Evolutionary conservation across 441 rosid genomes (phyloP).

Genomic region (Breynia disticha): DNA sequence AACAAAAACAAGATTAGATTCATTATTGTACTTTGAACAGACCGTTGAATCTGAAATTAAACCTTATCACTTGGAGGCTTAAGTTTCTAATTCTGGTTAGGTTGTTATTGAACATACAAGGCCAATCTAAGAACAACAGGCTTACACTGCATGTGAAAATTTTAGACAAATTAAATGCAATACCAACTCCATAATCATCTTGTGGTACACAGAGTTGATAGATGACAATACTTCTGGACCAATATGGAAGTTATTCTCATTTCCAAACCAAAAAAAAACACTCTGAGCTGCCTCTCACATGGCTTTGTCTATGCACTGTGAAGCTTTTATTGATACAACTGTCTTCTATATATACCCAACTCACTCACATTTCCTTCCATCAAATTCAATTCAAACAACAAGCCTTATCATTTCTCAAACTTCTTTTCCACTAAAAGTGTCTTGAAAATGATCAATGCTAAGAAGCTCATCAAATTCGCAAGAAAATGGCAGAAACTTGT

Average conservation of each 20-base stretch:
- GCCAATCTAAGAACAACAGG: background rate
- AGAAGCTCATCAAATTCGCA: conserved; percentile 27
- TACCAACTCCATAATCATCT: too few relatives aligned
- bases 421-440: background rate
- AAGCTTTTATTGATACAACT: background rate
- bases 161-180: too few relatives aligned
- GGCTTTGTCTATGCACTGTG: background rate
- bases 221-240: too few relatives aligned
- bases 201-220: too few relatives aligned
- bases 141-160: too few relatives aligned
- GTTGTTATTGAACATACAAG: background rate
- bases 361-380: background rate
- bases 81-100: background rate
- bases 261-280: background rate
- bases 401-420: too few relatives aligned
- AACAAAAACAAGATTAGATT: too few relatives aligned
- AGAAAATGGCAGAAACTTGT: conserved; percentile 29
- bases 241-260: background rate
- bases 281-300: background rate
- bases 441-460: conserved; percentile 22
- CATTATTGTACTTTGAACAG: too few relatives aligned
- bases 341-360: background rate
- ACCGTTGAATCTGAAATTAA: too few relatives aligned
- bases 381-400: background rate
- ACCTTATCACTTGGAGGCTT: background rate